These are phyloP conservation scores for Penicillium maclennaniae DNA, from an alignment of 495 filamentous ascomycete species.

Conservation along the genomic window DNA sequence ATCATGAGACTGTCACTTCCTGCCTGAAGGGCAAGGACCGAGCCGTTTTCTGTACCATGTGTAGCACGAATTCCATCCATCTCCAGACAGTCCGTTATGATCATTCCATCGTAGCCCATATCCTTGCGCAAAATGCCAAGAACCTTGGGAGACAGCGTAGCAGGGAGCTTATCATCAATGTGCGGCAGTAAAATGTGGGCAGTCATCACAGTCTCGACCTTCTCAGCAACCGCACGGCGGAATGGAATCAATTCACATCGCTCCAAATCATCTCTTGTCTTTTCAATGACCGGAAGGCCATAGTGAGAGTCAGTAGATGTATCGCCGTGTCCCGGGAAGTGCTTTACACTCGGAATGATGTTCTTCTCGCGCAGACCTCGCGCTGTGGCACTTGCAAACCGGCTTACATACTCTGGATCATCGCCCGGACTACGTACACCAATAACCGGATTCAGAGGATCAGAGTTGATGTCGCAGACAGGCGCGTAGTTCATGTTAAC, in stretches of 20 bases:
- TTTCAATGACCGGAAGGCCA: constrained; percentile 38
- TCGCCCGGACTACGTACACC: constrained; percentile 42
- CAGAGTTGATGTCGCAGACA: constrained; percentile 43
- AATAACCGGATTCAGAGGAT: constrained; percentile 43
- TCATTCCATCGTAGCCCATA: constrained; percentile 40
- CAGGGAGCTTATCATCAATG: constrained; percentile 33
- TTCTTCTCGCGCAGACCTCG: constrained; percentile 36
- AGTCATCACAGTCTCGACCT: constrained; percentile 41
- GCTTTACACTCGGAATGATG: constrained; percentile 40
- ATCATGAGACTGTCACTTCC: constrained; percentile 51
- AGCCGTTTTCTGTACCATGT: constrained; percentile 44
- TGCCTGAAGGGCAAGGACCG: constrained; percentile 44
- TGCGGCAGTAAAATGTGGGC: constrained; percentile 41
- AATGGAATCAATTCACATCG: constrained; percentile 41
- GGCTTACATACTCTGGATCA: constrained; percentile 37
- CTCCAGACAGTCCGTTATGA: constrained; percentile 40
- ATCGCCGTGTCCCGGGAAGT: constrained; percentile 45
- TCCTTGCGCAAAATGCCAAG: constrained; percentile 39
- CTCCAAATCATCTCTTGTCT: constrained; percentile 37
- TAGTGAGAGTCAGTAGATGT: constrained; percentile 43
- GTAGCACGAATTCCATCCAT: constrained; percentile 48
- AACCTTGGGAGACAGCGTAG: constrained; percentile 34
- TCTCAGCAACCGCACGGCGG: constrained; percentile 40
- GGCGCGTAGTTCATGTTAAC: constrained; percentile 47
- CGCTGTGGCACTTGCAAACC: constrained; percentile 35